Evolutionary conservation across 768 basidiomycete genomes (phyloP), one percentile per base, ranked within the genome.

Genomic region (Pleurotus citrinopileatus): DNA sequence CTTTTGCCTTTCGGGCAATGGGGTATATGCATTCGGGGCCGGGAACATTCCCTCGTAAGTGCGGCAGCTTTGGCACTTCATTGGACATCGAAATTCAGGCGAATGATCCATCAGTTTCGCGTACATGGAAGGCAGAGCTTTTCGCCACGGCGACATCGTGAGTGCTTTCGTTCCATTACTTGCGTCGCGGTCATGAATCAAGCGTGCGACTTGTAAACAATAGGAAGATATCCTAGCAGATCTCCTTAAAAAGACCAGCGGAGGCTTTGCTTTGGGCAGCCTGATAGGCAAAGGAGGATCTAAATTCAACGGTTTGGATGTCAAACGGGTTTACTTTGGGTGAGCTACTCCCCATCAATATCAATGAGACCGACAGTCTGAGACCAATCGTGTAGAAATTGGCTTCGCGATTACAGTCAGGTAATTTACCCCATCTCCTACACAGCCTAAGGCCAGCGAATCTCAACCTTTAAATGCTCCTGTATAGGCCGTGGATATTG

Each of bases 141-240:
- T 90, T 70, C 74, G 92, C 43, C 94, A 97, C 65, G 94, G 94
- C 38, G 93, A 97, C 68, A 94, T 97, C 45, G 82, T 82, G 79
- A 75, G 73, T 60, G 2, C 29, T 57, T 43, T 23, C 15, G 22
- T 40, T 44, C 10, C 25, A 26, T 55, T 58, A 29, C 62, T 54
- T 57, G 60, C 10, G 62, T 20, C 62, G 71, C 9, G 20, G 13
- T 20, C 26, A 70, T 65, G 55, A 58, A 63, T 26, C 17, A n/a
- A n/a, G 2, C 2, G 3, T 0, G 29, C 32, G 12, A 2, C 45
- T 32, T 52, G 10, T 26, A 42, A 15, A 20, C n/a, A 6, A 23
- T 68, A 92, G 87, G 90, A 90, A 74, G 86, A 90, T 66, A 68
- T 78, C 0, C 73, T 91, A 2, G 66, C 75, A n/a, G 79, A 85